A percentile compares a stretch with the other conserved stretches of the same genome.
Conservation (phyloP, 2,329 filamentous ascomycete genomes). For the Colletotrichum lini region DNA sequence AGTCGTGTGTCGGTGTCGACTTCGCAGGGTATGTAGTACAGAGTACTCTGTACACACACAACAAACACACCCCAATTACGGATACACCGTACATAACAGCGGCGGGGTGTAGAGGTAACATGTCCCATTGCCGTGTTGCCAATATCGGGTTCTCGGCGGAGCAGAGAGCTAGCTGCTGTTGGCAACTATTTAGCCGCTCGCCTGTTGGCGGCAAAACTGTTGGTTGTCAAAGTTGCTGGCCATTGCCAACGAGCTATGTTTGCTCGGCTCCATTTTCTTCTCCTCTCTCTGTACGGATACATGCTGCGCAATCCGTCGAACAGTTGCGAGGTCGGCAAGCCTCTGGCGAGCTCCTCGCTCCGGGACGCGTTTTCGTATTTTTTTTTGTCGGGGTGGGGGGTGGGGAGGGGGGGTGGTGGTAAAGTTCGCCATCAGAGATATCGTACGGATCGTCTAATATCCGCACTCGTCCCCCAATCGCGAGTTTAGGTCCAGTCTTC, state of each 20-base stretch:
- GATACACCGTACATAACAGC: neutral
- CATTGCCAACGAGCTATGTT: no score
- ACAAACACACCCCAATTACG: no score
- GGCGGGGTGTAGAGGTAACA: neutral
- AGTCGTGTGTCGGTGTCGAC: neutral
- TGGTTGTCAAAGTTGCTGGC: no score
- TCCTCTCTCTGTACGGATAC: no score
- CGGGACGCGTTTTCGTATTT: neutral
- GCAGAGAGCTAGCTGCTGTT: no score
- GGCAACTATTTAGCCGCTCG: no score
- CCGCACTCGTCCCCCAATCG: no score
- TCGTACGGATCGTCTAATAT: neutral
- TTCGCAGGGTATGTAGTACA: neutral
- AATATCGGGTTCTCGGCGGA: no score
- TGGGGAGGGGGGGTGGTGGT: neutral
- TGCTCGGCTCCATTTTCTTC: no score
- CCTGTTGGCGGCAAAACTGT: no score
- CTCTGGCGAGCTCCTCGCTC: neutral
- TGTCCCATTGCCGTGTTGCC: no score
- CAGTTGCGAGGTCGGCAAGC: neutral
- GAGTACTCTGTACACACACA: neutral
- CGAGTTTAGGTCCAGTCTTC: neutral
- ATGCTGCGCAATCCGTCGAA: neutral
- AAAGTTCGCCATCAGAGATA: slow-evolving; percentile 20
- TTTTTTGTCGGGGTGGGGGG: neutral